These are phyloP conservation scores for Hymenoscyphus linearis DNA, from an alignment of 2,329 filamentous ascomycete species.

Conservation along the genomic window DNA sequence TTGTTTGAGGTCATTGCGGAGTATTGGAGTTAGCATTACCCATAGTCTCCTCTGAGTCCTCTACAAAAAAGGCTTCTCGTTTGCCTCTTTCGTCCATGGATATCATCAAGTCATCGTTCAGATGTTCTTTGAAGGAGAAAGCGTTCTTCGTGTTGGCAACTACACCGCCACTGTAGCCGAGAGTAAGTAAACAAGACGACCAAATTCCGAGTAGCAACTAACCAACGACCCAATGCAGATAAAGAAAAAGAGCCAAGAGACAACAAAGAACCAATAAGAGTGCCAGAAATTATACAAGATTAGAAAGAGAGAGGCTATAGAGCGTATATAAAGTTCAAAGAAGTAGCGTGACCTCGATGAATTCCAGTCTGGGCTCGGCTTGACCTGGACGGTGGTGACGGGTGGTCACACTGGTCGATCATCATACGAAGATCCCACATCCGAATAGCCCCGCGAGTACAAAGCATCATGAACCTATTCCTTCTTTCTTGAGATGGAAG, in stretches of 20 bases:
- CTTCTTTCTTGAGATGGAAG: neutral
- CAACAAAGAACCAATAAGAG: too few relatives aligned
- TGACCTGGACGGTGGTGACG: neutral
- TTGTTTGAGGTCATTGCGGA: neutral
- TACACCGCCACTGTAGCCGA: neutral
- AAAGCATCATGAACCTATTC: neutral
- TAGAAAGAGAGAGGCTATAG: neutral
- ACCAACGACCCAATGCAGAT: too few relatives aligned
- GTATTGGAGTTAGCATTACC: neutral
- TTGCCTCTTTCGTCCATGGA: neutral
- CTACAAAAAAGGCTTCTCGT: neutral
- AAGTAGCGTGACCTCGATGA: neutral
- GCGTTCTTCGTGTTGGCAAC: too few relatives aligned
- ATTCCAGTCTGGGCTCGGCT: neutral
- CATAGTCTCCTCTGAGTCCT: neutral
- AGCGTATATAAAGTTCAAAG: too few relatives aligned
- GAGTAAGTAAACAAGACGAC: neutral
- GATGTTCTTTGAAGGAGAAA: too few relatives aligned
- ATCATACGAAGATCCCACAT: neutral
- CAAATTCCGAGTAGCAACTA: neutral
- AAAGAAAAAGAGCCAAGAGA: too few relatives aligned
- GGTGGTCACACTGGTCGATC: neutral
- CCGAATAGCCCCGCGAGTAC: neutral
- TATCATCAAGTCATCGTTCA: too few relatives aligned
- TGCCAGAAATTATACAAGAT: too few relatives aligned